Evolutionary conservation across 345 rosid species (phyloP).

Genomic region (Excoecaria agallocha): DNA sequence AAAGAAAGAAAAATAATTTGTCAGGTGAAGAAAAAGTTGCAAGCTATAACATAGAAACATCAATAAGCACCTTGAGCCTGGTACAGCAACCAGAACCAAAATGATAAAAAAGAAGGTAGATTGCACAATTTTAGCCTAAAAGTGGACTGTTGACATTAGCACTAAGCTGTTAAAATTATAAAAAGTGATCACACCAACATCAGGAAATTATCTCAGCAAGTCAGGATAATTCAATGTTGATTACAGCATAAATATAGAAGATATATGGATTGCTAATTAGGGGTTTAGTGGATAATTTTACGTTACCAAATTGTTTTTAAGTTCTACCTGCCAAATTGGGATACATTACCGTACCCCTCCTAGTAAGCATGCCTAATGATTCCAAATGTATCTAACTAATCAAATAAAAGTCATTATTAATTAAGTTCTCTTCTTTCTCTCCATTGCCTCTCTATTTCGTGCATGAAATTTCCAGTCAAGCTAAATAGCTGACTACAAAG

Average conservation of each 20-base stretch:
- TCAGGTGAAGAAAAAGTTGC: not conserved
- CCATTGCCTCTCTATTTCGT: not conserved
- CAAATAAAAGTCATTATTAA: not conserved
- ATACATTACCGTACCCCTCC: not conserved
- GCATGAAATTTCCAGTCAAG: not conserved
- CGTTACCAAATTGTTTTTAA: not conserved
- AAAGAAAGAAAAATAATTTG: not conserved
- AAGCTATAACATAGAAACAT: not conserved
- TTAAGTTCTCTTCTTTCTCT: not conserved
- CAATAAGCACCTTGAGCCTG: not conserved
- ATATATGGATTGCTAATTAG: not conserved
- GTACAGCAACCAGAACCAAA: not conserved
- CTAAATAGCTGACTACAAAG: slow-evolving; percentile 1
- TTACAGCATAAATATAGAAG: not conserved
- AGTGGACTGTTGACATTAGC: not conserved
- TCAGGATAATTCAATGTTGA: not conserved
- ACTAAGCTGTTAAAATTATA: not conserved
- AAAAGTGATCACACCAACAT: not conserved
- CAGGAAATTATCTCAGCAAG: not conserved
- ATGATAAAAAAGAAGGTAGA: not conserved
- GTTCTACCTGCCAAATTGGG: not conserved
- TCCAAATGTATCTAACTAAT: not conserved
- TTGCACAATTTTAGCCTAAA: not conserved
- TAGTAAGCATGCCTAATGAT: not conserved
- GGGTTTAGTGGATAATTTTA: not conserved